Evolutionary conservation across 2,329 filamentous ascomycete genomes (phyloP).

Genomic region (Elsinoe ampelina): DNA sequence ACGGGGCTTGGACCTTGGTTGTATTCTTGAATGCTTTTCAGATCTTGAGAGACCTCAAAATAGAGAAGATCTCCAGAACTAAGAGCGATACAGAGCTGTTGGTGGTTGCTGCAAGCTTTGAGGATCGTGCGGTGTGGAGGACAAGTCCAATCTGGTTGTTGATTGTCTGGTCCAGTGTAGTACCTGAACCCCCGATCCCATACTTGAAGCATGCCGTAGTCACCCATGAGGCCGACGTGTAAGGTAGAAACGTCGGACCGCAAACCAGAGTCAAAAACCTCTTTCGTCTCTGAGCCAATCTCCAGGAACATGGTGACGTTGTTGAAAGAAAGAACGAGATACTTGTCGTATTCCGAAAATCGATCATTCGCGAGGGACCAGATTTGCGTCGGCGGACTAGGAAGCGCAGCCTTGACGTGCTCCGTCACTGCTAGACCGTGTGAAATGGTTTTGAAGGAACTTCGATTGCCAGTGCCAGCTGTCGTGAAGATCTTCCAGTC

Average conservation of each 20-base stretch:
- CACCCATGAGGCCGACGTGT: constrained; percentile 86
- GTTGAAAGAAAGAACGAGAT: constrained; percentile 88
- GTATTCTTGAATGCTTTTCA: constrained; percentile 73
- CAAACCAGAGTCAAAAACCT: constrained; percentile 90
- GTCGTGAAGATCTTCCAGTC: constrained; percentile 94
- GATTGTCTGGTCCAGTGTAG: constrained; percentile 17
- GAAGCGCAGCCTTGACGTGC: constrained; percentile 87
- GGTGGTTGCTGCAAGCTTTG: constrained; percentile 83
- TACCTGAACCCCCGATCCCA: constrained; percentile 18
- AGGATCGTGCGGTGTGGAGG: constrained; percentile 94
- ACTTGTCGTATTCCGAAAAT: constrained; percentile 78
- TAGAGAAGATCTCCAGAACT: constrained; percentile 97
- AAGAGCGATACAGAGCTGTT: constrained; percentile 85
- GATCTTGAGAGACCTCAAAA: constrained; percentile 93
- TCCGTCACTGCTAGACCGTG: constrained; percentile 90
- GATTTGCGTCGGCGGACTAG: constrained; percentile 78
- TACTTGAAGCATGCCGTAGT: constrained; percentile 44
- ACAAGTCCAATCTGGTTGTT: constrained; percentile 17
- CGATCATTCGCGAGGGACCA: constrained; percentile 88
- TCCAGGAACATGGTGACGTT: constrained; percentile 86
- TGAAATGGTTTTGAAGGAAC: constrained; percentile 82
- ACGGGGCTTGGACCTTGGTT: constrained; percentile 65
- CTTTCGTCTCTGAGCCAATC: constrained; percentile 93
- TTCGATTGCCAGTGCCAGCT: constrained; percentile 78
- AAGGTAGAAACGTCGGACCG: constrained; percentile 79